These are phyloP conservation scores for Prunus kanzakura DNA, from an alignment of 306 rosid genomes.

Conservation along the genomic window DNA sequence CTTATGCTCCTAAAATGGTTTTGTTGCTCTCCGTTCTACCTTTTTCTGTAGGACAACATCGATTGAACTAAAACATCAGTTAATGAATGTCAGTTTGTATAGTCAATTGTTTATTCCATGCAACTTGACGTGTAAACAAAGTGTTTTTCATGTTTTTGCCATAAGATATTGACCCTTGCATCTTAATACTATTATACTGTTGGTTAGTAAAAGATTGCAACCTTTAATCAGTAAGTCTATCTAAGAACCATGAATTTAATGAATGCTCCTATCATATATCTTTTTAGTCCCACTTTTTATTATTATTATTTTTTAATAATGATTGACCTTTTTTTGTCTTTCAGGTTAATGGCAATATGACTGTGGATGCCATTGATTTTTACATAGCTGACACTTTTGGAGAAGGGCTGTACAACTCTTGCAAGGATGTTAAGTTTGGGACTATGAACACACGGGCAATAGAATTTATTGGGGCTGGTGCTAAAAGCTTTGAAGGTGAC, in stretches of 20 bases:
- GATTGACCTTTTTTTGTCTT: background rate
- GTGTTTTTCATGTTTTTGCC: background rate
- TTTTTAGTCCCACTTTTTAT: background rate
- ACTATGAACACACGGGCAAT: conserved; percentile 96
- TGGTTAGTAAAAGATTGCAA: background rate
- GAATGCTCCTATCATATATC: background rate
- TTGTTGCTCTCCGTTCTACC: background rate
- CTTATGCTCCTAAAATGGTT: background rate
- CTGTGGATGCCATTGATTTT: conserved; percentile 87
- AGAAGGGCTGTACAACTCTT: conserved; percentile 65
- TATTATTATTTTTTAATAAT: background rate
- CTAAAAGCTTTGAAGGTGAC: conserved; percentile 67
- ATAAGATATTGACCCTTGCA: background rate
- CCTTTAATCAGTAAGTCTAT: background rate
- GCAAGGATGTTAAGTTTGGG: conserved; percentile 97
- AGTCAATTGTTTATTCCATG: background rate
- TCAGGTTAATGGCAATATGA: conserved; percentile 67
- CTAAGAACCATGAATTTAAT: background rate
- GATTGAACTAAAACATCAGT: background rate
- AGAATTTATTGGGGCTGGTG: conserved; percentile 93
- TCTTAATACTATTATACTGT: background rate
- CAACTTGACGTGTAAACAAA: background rate
- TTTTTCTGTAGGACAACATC: background rate
- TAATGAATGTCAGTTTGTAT: conserved; percentile 1
- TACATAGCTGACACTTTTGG: conserved; percentile 60